phyloP scores from a whole-genome alignment of 176 grass and related monocot species.

The Oryza brachyantha region DNA sequence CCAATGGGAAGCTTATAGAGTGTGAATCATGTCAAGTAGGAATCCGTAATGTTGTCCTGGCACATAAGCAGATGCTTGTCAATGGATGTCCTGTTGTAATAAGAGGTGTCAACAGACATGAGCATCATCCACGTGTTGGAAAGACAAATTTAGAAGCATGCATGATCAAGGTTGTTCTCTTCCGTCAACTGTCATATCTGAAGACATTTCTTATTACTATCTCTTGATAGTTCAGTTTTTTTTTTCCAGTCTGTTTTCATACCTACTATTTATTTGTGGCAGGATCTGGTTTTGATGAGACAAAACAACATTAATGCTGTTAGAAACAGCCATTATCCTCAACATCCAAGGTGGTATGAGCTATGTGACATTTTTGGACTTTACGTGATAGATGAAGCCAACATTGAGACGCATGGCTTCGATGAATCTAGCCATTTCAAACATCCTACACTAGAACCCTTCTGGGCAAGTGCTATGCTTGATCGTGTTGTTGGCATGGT shows the following conservation, averaged over 20 bases:
- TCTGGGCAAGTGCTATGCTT: constrained; percentile 81
- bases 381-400: constrained; percentile 96
- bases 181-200: constrained; percentile 8
- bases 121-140: constrained; percentile 88
- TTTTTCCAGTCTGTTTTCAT: constrained; percentile 18
- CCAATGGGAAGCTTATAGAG: constrained; percentile 76
- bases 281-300: constrained; percentile 96
- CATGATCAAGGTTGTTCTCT: constrained; percentile 84
- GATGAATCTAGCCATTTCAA: constrained; percentile 72
- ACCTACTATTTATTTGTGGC: constrained; percentile 24
- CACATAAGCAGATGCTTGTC: constrained; percentile 86
- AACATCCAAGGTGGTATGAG: constrained; percentile 94
- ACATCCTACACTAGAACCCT: constrained; percentile 79
- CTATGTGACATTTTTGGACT: constrained; percentile 90
- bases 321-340: constrained; percentile 96
- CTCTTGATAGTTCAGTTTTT: background rate
- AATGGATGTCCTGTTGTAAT: constrained; percentile 88
- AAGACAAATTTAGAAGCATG: constrained; percentile 96
- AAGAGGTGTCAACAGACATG: constrained; percentile 93
- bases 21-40: constrained; percentile 97
- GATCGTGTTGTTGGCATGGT: constrained; percentile 92
- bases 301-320: constrained; percentile 98
- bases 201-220: constrained; percentile 12
- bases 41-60: constrained; percentile 72
- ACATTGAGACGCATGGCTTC: constrained; percentile 97